These are phyloP conservation scores for Pinus tabuliformis DNA, from an alignment of 75 land plant genomes.

Conservation along the genomic window DNA sequence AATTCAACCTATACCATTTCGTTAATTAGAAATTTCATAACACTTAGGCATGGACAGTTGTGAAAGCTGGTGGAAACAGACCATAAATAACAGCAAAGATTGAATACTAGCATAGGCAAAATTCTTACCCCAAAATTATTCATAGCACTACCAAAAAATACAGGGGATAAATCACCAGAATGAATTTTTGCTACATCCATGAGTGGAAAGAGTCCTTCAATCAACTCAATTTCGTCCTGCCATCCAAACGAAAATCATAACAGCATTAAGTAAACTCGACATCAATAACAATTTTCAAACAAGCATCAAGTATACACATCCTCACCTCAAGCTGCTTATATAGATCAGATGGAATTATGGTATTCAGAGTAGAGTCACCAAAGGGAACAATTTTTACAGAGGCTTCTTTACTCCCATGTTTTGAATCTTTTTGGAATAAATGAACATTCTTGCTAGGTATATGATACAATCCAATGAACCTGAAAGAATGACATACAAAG, in stretches of 20 bases:
- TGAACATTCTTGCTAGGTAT: conserved; percentile 42
- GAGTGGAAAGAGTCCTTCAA: conserved; percentile 45
- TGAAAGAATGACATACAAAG: conserved; percentile 8
- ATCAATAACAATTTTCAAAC: background rate
- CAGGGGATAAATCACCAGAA: conserved; percentile 46
- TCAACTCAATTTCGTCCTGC: conserved; percentile 51
- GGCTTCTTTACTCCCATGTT: conserved; percentile 45
- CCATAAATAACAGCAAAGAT: background rate
- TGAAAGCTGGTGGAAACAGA: background rate
- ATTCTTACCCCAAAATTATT: conserved; percentile 57
- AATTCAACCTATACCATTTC: conserved; percentile 36
- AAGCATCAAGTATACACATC: background rate
- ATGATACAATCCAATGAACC: conserved; percentile 49
- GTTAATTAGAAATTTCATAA: background rate
- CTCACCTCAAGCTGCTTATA: conserved; percentile 39
- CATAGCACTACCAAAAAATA: conserved; percentile 60
- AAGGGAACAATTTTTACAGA: conserved; percentile 26
- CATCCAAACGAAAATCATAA: conserved; percentile 3
- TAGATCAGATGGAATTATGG: conserved; percentile 36
- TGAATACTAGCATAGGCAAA: background rate
- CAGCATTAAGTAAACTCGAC: background rate
- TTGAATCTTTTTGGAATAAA: conserved; percentile 34
- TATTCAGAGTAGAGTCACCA: conserved; percentile 28
- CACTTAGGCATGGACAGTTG: background rate
- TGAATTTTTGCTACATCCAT: conserved; percentile 43